These are phyloP conservation scores for Tolypocladium sp. DNA, from an alignment of 2,329 filamentous ascomycete genomes.

Conservation along the genomic window DNA sequence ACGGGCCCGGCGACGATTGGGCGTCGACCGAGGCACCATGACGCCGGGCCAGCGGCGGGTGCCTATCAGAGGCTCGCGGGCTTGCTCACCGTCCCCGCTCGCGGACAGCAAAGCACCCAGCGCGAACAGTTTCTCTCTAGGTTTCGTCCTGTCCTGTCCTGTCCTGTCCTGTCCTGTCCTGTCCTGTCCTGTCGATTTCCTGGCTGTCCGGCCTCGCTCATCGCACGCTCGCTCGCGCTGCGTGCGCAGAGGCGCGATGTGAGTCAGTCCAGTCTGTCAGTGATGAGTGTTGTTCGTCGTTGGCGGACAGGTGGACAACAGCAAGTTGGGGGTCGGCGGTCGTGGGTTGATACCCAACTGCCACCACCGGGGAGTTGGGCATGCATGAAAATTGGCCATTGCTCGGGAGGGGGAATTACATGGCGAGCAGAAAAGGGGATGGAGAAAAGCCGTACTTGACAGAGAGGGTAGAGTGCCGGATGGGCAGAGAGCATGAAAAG, in stretches of 20 bases:
- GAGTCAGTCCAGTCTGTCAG: not conserved
- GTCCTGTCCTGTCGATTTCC: not conserved
- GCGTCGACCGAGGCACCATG: not conserved
- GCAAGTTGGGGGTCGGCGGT: not conserved
- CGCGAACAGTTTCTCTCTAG: not conserved
- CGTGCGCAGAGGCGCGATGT: not conserved
- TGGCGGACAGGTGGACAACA: not conserved
- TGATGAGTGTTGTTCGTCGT: not conserved
- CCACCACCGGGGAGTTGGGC: not conserved
- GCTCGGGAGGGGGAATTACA: not conserved
- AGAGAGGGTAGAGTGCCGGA: not conserved
- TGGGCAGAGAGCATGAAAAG: not conserved
- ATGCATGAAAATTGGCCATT: not conserved
- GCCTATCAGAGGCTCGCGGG: not conserved
- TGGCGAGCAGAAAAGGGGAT: not conserved
- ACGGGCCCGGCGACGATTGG: slow-evolving; percentile 4
- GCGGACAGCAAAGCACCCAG: not conserved
- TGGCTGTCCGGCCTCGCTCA: not conserved
- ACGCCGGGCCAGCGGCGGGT: not conserved
- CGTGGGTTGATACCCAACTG: slow-evolving; percentile 1
- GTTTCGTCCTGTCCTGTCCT: not conserved
- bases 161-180: too few species aligned
- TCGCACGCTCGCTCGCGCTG: not conserved
- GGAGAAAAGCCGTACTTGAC: not conserved
- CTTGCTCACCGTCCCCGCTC: not conserved